phyloP scores from a whole-genome alignment of 352 stramenopile genomes.

The Phytophthora meadii region DNA sequence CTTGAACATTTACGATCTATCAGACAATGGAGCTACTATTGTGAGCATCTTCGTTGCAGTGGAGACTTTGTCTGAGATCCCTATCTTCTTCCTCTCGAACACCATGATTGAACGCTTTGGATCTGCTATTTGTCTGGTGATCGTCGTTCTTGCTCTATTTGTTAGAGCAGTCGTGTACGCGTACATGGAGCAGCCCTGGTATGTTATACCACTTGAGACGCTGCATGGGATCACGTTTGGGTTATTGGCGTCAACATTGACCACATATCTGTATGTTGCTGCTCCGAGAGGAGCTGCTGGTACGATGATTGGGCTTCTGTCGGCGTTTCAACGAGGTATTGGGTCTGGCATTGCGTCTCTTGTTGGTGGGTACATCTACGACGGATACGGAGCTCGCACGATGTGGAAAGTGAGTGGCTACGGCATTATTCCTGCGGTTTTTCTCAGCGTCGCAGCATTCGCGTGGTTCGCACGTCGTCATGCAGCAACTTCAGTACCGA shows the following conservation, averaged over 20 bases:
- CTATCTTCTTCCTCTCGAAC: constrained; percentile 62
- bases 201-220: constrained; percentile 61
- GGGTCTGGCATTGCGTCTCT: constrained; percentile 53
- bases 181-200: constrained; percentile 61
- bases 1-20: constrained; percentile 65
- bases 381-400: constrained; percentile 42
- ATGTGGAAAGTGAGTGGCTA: constrained; percentile 62
- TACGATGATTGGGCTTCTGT: constrained; percentile 63
- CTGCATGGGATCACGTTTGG: constrained; percentile 63
- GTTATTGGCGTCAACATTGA: constrained; percentile 47
- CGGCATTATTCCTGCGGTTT: constrained; percentile 18
- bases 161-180: constrained; percentile 57
- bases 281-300: constrained; percentile 47
- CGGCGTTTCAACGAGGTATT: constrained; percentile 58
- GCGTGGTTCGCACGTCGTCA: constrained; percentile 17
- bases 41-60: constrained; percentile 59
- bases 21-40: constrained; percentile 45
- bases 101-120: constrained; percentile 52
- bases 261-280: constrained; percentile 56
- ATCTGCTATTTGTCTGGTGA: constrained; percentile 43
- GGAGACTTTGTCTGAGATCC: constrained; percentile 62
- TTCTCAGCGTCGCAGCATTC: constrained; percentile 21
- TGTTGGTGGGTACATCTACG: constrained; percentile 61
- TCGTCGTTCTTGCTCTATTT: constrained; percentile 53
- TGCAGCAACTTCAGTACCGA: not conserved